Conservation (phyloP, 2,329 filamentous ascomycete species). For the Dichotomopilus funicola region DNA sequence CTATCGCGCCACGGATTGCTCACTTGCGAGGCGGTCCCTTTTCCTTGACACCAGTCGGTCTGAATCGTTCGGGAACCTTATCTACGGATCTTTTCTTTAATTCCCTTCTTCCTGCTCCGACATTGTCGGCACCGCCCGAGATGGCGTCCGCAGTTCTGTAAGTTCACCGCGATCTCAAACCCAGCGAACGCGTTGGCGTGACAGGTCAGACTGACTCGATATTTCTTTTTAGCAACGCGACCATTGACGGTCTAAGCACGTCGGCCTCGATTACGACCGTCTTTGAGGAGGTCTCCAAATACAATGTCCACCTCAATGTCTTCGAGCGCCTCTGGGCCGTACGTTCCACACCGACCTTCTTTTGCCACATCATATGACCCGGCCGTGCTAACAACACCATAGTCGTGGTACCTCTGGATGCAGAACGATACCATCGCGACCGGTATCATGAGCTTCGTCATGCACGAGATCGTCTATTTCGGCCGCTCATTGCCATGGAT, state of each 20-base stretch:
- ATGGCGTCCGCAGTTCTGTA: slow-evolving; percentile 30
- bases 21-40: slow-evolving; percentile 10
- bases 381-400: slow-evolving; percentile 3
- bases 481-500: slow-evolving; percentile 87
- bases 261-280: slow-evolving; percentile 49
- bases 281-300: slow-evolving; percentile 57
- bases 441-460: slow-evolving; percentile 92
- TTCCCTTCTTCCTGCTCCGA: neutral
- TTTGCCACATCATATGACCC: slow-evolving; percentile 17
- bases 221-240: slow-evolving; percentile 37
- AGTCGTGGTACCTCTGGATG: slow-evolving; percentile 95
- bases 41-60: slow-evolving; percentile 3
- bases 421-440: slow-evolving; percentile 95
- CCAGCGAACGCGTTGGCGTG: neutral
- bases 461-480: slow-evolving; percentile 95
- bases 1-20: slow-evolving; percentile 12
- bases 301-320: slow-evolving; percentile 81
- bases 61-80: neutral
- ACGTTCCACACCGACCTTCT: slow-evolving; percentile 27
- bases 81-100: slow-evolving; percentile 6
- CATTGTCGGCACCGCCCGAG: slow-evolving; percentile 14
- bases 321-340: slow-evolving; percentile 84
- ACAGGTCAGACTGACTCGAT: slow-evolving; percentile 8
- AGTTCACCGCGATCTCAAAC: neutral
- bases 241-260: slow-evolving; percentile 39